Percentiles rank a stretch among this genome's conserved stretches.
These are phyloP conservation scores for Xeromyces bisporus DNA, from an alignment of 495 filamentous ascomycete species.

Conservation along the genomic window DNA sequence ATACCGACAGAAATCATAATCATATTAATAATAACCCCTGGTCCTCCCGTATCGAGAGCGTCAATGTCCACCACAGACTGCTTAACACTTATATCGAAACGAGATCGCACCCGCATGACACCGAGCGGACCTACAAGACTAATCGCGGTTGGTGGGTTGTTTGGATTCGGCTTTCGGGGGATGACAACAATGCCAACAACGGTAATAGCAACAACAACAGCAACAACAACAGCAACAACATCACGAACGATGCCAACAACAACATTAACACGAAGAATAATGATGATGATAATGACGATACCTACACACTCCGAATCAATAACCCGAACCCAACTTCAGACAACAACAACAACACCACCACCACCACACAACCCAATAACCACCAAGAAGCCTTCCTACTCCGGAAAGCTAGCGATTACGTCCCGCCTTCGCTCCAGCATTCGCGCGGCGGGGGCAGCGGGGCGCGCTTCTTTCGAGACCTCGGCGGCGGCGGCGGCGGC, in stretches of 20 bases:
- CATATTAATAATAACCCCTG: conserved; percentile 2
- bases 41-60: conserved; percentile 75
- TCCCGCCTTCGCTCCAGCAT: conserved; percentile 11
- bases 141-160: conserved; percentile 91
- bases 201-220: not conserved
- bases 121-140: conserved; percentile 84
- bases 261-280: no score
- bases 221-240: not conserved
- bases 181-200: conserved; percentile 3
- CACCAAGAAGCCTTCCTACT: conserved; percentile 59
- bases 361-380: conserved; percentile 9
- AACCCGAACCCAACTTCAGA: no score
- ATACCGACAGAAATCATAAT: conserved; percentile 37
- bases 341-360: conserved; percentile 10
- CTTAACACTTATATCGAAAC: conserved; percentile 57
- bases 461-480: conserved; percentile 31
- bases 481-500: conserved; percentile 27
- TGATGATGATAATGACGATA: no score
- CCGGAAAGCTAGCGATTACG: conserved; percentile 55
- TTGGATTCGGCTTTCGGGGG: conserved; percentile 57
- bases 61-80: conserved; percentile 78
- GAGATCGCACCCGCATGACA: conserved; percentile 37
- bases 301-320: no score
- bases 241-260: no score
- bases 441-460: conserved; percentile 22